Evolutionary conservation across 2,329 filamentous ascomycete species (phyloP).

Genomic region (Emydomyces testavorans): DNA sequence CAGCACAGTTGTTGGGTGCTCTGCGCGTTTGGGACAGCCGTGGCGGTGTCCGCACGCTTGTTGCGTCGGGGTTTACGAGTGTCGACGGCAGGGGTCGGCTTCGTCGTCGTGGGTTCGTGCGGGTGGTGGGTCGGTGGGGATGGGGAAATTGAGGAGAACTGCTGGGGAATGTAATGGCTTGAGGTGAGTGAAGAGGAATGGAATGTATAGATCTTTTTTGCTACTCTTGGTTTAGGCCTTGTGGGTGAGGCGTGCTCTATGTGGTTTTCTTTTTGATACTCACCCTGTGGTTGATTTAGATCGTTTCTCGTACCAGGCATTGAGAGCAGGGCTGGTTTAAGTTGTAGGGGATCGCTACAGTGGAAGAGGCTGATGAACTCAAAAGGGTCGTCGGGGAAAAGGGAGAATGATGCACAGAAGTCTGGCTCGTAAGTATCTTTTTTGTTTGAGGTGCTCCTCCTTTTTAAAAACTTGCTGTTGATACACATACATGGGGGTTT

Average conservation of each 20-base stretch:
- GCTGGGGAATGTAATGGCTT: neutral
- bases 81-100: neutral
- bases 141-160: too few relatives aligned
- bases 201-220: neutral
- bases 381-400: neutral
- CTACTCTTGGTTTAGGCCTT: neutral
- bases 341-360: neutral
- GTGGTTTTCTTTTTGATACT: neutral
- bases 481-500: neutral
- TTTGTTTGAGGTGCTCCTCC: too few relatives aligned
- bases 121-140: neutral
- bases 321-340: neutral
- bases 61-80: neutral
- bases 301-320: neutral
- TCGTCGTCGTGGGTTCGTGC: neutral
- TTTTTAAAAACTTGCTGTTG: neutral
- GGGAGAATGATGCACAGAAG: constrained; percentile 1
- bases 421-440: constrained; percentile 4
- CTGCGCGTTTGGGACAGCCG: neutral
- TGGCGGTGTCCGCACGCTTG: neutral
- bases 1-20: too few relatives aligned
- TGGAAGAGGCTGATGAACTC: constrained; percentile 10
- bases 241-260: neutral
- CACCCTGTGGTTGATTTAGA: neutral
- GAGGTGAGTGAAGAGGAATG: neutral